phyloP scores from a whole-genome alignment of 345 rosid genomes.

The Populus davidiana region DNA sequence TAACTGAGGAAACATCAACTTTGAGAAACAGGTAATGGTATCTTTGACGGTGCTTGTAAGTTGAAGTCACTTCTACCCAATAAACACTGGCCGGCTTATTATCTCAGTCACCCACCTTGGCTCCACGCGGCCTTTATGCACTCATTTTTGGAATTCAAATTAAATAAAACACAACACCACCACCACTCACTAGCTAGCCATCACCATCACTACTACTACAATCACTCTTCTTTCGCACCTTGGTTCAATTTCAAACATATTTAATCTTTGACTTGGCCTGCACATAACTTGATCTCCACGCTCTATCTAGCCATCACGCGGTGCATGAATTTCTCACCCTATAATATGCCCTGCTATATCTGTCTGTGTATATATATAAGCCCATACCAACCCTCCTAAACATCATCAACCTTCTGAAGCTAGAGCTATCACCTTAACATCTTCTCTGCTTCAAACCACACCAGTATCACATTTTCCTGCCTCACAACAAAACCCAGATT shows the following conservation, averaged over 20 bases:
- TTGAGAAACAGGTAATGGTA: background rate
- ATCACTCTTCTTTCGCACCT: background rate
- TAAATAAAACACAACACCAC: background rate
- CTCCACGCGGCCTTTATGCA: conserved; percentile 37
- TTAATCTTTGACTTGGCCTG: conserved; percentile 24
- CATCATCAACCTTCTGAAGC: background rate
- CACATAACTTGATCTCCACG: conserved; percentile 16
- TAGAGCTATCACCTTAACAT: background rate
- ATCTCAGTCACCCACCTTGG: conserved; percentile 22
- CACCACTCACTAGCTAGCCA: background rate
- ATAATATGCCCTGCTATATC: background rate
- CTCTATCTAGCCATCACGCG: conserved; percentile 11
- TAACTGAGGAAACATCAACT: background rate
- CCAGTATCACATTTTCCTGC: background rate
- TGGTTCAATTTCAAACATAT: background rate
- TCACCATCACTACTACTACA: background rate
- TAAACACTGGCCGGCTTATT: conserved; percentile 45
- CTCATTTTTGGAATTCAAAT: background rate
- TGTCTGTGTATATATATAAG: background rate
- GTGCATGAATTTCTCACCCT: conserved; percentile 1
- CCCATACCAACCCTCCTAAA: background rate
- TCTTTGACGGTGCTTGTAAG: conserved; percentile 9
- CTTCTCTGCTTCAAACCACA: conserved; percentile 11
- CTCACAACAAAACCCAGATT: conserved; percentile 16
- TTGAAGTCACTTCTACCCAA: background rate